These are phyloP conservation scores for Gomphus sp. DNA, from an alignment of 1,284 basidiomycete species.

Conservation along the genomic window DNA sequence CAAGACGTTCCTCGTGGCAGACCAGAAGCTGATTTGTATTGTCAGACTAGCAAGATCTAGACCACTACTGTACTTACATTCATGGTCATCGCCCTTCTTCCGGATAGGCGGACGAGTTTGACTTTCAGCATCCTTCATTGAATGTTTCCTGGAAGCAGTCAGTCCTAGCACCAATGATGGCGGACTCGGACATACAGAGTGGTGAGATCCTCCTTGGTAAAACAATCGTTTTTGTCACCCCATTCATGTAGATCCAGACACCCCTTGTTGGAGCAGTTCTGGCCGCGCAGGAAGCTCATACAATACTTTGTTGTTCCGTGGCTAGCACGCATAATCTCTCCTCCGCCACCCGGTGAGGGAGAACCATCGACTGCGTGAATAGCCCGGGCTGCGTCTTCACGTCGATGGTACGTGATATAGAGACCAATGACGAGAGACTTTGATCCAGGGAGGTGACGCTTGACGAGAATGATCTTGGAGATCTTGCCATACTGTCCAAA, in stretches of 20 bases:
- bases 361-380: constrained; percentile 92
- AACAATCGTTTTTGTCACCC: constrained; percentile 97
- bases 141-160: constrained; percentile 60
- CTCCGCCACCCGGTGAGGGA: constrained; percentile 69
- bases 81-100: constrained; percentile 49
- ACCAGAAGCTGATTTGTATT: constrained; percentile 28
- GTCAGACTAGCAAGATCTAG: constrained; percentile 19
- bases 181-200: constrained; percentile 54
- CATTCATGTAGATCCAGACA: constrained; percentile 97
- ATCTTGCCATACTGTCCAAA: constrained; percentile 99
- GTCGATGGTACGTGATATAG: constrained; percentile 93
- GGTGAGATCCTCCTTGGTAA: constrained; percentile 86
- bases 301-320: constrained; percentile 99
- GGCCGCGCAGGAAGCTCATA: constrained; percentile 87
- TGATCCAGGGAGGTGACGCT: constrained; percentile 72
- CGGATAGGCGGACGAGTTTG: constrained; percentile 36
- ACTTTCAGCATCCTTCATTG: constrained; percentile 76
- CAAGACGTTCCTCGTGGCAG: constrained; percentile 80
- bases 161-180: neutral
- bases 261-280: constrained; percentile 77
- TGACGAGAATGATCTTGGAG: constrained; percentile 89
- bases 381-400: constrained; percentile 91
- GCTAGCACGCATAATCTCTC: constrained; percentile 83
- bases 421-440: constrained; percentile 80
- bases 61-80: constrained; percentile 36